Evolutionary conservation across 331 rosid genomes (phyloP).

Genomic region (Acacia pycnantha): DNA sequence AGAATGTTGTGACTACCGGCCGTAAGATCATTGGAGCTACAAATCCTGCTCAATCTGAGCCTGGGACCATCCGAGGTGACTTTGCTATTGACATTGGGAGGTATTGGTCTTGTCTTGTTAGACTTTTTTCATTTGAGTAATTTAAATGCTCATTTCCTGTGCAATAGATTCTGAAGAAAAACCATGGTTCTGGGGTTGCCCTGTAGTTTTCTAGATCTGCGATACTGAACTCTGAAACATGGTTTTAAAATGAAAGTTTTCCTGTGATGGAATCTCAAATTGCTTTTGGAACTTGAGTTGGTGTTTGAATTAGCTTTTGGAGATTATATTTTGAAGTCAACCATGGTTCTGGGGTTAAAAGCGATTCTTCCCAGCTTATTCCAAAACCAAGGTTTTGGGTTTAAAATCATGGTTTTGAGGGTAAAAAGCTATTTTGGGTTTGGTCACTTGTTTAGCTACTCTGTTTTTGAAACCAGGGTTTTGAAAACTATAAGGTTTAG

Average conservation of each 20-base stretch:
- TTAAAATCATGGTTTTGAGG: not conserved
- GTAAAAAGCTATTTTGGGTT: not conserved
- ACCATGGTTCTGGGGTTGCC: too few relatives aligned
- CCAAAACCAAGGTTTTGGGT: not conserved
- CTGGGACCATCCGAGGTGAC: slow-evolving; percentile 14
- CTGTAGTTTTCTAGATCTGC: not conserved
- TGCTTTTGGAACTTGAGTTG: too few relatives aligned
- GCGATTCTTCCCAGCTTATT: not conserved
- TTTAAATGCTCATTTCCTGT: not conserved
- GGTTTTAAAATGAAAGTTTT: not conserved
- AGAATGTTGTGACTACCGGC: slow-evolving; percentile 55
- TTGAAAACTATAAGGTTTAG: not conserved
- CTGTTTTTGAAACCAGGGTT: not conserved
- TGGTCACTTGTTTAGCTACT: not conserved
- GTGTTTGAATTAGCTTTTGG: too few relatives aligned
- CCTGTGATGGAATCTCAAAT: too few relatives aligned
- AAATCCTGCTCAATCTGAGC: slow-evolving; percentile 28
- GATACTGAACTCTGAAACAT: not conserved
- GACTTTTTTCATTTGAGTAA: not conserved
- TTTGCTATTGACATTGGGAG: slow-evolving; percentile 18
- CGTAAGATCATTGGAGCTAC: slow-evolving; percentile 75
- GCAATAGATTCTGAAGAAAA: not conserved
- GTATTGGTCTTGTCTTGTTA: not conserved
- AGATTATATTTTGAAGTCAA: too few relatives aligned
- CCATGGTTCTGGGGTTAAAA: not conserved